phyloP scores from a whole-genome alignment of 2,329 filamentous ascomycete species.

The Colletotrichum zoysiae region DNA sequence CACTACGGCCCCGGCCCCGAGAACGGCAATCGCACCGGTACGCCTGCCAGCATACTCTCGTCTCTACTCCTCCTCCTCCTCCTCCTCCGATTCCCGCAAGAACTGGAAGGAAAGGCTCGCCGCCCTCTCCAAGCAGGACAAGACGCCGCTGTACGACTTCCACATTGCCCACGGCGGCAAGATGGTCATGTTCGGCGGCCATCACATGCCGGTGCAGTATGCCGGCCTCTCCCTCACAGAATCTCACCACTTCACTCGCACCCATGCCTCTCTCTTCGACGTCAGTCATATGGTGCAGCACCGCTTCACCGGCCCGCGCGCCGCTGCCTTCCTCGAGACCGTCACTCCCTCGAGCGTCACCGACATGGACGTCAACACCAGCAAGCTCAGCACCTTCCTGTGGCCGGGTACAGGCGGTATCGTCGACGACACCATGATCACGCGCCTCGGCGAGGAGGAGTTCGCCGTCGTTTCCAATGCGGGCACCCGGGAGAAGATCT shows the following conservation, averaged over 20 bases:
- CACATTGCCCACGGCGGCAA: constrained; percentile 85
- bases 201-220: constrained; percentile 94
- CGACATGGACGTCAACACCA: constrained; percentile 74
- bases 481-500: constrained; percentile 89
- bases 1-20: constrained; percentile 26
- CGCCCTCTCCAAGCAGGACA: constrained; percentile 57
- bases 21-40: neutral
- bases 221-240: constrained; percentile 79
- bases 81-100: constrained; percentile 21
- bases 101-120: constrained; percentile 43
- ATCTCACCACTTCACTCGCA: constrained; percentile 90
- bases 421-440: constrained; percentile 93
- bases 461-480: constrained; percentile 98
- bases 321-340: constrained; percentile 83
- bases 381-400: constrained; percentile 87
- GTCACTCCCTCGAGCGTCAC: constrained; percentile 83
- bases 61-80: constrained; percentile 35
- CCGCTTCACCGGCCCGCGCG: constrained; percentile 83
- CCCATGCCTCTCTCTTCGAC: constrained; percentile 92
- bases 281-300: constrained; percentile 98
- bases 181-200: constrained; percentile 97
- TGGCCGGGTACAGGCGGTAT: constrained; percentile 88
- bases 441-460: constrained; percentile 76
- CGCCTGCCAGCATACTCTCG: constrained; percentile 2
- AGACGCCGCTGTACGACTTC: constrained; percentile 83